These are phyloP conservation scores for Boletus patriciae DNA, from an alignment of 768 basidiomycete species.

Conservation along the genomic window DNA sequence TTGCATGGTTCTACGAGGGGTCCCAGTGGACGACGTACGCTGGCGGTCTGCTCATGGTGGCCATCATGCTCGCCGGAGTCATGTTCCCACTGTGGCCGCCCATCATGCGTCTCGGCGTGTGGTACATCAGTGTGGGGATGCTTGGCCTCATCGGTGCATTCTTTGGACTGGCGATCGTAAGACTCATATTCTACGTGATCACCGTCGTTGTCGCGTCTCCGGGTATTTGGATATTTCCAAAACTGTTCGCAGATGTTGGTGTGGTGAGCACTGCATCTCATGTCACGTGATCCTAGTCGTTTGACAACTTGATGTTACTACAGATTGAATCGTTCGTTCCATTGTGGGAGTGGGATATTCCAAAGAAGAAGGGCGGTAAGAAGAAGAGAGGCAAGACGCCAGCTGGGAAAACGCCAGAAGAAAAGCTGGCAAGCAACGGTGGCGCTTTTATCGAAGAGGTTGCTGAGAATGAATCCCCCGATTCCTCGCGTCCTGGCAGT, in stretches of 20 bases:
- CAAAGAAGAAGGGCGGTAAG: slow-evolving; percentile 66
- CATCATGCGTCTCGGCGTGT: slow-evolving; percentile 88
- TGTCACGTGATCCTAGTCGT: neutral
- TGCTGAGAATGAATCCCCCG: slow-evolving; percentile 32
- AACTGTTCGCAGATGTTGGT: slow-evolving; percentile 96
- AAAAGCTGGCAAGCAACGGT: slow-evolving; percentile 42
- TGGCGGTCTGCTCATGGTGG: slow-evolving; percentile 88
- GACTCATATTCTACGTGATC: slow-evolving; percentile 91
- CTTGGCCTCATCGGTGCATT: slow-evolving; percentile 87
- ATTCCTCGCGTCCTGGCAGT: slow-evolving; percentile 34
- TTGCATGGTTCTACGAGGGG: slow-evolving; percentile 96
- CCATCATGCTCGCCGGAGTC: slow-evolving; percentile 90
- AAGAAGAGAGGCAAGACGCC: slow-evolving; percentile 55
- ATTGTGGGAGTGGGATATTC: slow-evolving; percentile 93
- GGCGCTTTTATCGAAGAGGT: slow-evolving; percentile 42
- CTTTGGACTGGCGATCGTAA: slow-evolving; percentile 85
- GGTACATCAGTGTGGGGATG: slow-evolving; percentile 89
- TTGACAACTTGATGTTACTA: neutral
- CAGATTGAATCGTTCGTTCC: slow-evolving; percentile 98
- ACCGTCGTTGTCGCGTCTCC: slow-evolving; percentile 84
- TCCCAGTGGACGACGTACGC: slow-evolving; percentile 92
- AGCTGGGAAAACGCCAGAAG: slow-evolving; percentile 33
- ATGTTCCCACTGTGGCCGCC: slow-evolving; percentile 99
- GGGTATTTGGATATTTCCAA: slow-evolving; percentile 99
- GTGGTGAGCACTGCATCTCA: slow-evolving; percentile 64